Evolutionary conservation across 106 monocot species (phyloP).

Genomic region (Dioscorea dumetorum): DNA sequence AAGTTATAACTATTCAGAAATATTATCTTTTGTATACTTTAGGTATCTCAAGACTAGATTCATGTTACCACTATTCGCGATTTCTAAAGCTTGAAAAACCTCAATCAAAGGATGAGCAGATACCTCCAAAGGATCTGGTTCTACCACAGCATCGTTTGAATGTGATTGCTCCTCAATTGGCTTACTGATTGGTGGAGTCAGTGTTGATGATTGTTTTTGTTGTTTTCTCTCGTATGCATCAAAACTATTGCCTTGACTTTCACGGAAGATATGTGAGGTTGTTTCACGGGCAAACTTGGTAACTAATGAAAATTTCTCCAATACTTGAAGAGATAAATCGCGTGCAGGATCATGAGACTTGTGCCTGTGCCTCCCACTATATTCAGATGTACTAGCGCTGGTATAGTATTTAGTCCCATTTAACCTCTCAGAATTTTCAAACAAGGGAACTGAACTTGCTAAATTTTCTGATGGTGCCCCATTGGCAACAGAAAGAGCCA

Average conservation of each 20-base stretch:
- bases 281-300: slow-evolving; percentile 98
- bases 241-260: slow-evolving; percentile 44
- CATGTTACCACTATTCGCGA: too few species aligned
- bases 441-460: slow-evolving; percentile 25
- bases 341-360: slow-evolving; percentile 76
- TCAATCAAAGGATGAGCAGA: background rate
- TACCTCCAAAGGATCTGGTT: slow-evolving; percentile 66
- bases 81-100: background rate
- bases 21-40: too few species aligned
- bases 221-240: slow-evolving; percentile 39
- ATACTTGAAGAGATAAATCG: slow-evolving; percentile 88
- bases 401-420: slow-evolving; percentile 20
- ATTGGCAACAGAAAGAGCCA: slow-evolving; percentile 61
- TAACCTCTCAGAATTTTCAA: slow-evolving; percentile 36
- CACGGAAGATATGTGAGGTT: slow-evolving; percentile 82
- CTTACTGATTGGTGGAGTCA: slow-evolving; percentile 10
- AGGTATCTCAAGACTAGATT: too few species aligned
- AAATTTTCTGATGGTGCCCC: slow-evolving; percentile 34
- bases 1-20: too few species aligned
- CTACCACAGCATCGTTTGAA: slow-evolving; percentile 14
- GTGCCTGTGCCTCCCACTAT: slow-evolving; percentile 44
- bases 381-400: slow-evolving; percentile 37
- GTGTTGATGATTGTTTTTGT: slow-evolving; percentile 12
- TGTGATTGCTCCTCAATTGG: slow-evolving; percentile 15
- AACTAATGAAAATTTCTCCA: slow-evolving; percentile 97